Base-by-base conservation (phyloP, 2,329 filamentous ascomycete genomes). In the Fusarium sp. region DNA sequence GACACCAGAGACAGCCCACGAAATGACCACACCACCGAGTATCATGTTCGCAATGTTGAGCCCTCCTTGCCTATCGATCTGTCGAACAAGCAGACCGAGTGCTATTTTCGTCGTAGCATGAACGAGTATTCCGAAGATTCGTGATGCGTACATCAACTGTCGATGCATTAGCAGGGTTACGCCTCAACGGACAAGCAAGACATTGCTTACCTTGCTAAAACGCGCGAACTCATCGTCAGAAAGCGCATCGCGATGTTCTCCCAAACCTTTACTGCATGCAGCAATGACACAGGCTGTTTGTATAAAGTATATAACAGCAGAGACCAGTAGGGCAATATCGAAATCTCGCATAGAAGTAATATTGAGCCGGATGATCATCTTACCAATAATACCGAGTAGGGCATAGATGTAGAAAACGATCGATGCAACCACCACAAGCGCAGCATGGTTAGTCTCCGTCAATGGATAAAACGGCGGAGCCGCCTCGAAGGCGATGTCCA, bases 301-400 rank as follows among this genome's bases (percentile, higher is more conserved):
- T 10, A 68, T 38, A 29, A 72, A 64, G 18, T 73, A 74, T 6
- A 74, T 18, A 1, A 67, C 9, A 1, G 62, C 48, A 0, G 62
- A 52, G 9, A 32, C 48, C 3, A 74, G 12, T 6, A 74, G 7
- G 1, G 59, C 53, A 4, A 65, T 20, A 41, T 74, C 72, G 25
- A 67, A 74, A 9, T 73, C 72, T 34, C 68, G 62, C 52, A 75
- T 58, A 3, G 72, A 74, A 15, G 70, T 71, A 7, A 74, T 69
- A 22, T 74, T 74, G 25, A 74, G 41, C 9, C 72, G 72, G 22
- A 74, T 74, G 16, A 74, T 59, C 12, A 75, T 18, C 47, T 74
- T 74, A 2, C 63, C 65, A 7, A 72, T 9, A 2, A 72, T 70
- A 4, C 68, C 72, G 2, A 74, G 46, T 11, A 74, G 20, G 9